Evolutionary conservation across 495 filamentous ascomycete species (phyloP), one percentile per base, ranked within the genome.

Genomic region (Hypoxylon crocopeplum): DNA sequence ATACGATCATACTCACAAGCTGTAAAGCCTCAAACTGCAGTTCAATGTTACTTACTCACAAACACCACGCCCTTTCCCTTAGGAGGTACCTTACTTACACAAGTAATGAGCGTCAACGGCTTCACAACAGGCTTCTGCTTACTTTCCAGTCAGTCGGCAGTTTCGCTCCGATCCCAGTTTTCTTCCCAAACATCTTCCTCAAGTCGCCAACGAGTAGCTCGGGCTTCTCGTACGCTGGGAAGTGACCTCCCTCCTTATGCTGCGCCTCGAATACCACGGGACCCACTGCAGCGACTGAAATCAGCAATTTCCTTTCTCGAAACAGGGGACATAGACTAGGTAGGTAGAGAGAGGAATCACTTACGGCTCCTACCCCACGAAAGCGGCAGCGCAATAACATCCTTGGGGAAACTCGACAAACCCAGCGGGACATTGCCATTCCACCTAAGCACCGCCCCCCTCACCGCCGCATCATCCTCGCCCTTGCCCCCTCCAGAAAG

Each of bases 191-290:
- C 82, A 88, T 87, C 21, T 39, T 64, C 52, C 69, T 71, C 45
- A 90, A 58, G 73, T 90, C 86, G 0, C 52, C 67, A 0, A 76
- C 80, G 10, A 88, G 67, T n/a, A 55, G 60, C 7, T 84, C 72
- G 2, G 87, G 84, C 19, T 63, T 56, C 56, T 89, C 86, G 62
- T 76, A 82, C 1, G 85, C 80, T 1, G 83, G 81, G 68, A 89
- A 89, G 68, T 90, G 87, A 0, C 87, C 86, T 1, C 87, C 86
- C 2, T 59, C 53, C 0, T 74, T 62, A 68, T 87, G 72, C 21
- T 75, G 59, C n/a, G 66, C 77, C 66, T 86, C 81, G 34, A 73
- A 79, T 1, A 86, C 82, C 0, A 89, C 70, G 2, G 74, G 70
- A 0, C 86, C 85, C 16, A 86, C 37, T 8, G 71, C 12, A 10